Percentiles rank a stretch among this genome's conserved stretches.
phyloP scores from a whole-genome alignment of 495 filamentous ascomycete species.

The Tuber brumale region DNA sequence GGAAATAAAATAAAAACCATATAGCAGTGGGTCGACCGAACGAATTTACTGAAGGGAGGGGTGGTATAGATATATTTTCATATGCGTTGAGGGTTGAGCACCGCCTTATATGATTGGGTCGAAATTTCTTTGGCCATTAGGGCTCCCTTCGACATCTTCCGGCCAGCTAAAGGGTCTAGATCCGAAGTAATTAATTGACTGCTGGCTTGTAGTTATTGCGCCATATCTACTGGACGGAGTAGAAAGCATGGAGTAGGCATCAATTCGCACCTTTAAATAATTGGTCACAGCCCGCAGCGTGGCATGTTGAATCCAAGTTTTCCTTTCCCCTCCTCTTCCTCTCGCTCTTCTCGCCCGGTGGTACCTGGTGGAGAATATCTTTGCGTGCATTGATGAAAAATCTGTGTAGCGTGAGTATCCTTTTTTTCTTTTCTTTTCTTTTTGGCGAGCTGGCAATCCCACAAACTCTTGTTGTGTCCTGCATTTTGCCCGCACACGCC shows the following conservation, averaged over 20 bases:
- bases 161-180: background rate
- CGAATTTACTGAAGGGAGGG: background rate
- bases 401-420: background rate
- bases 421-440: background rate
- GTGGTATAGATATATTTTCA: background rate
- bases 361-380: background rate
- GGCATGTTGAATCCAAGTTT: constrained; percentile 1
- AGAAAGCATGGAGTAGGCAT: background rate
- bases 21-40: background rate
- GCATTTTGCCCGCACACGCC: background rate
- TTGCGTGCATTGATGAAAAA: constrained; percentile 2
- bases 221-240: background rate
- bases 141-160: background rate
- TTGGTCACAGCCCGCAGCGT: background rate
- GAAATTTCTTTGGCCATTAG: constrained; percentile 3
- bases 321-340: background rate
- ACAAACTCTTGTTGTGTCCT: background rate
- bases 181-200: constrained; percentile 1
- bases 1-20: background rate
- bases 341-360: constrained; percentile 1
- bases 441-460: background rate
- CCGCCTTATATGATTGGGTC: background rate
- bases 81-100: background rate
- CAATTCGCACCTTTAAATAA: constrained; percentile 2
- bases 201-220: background rate